Evolutionary conservation across 2,329 filamentous ascomycete species (phyloP), one percentile per base, ranked within the genome.

Genomic region (Xylariaceae sp.): DNA sequence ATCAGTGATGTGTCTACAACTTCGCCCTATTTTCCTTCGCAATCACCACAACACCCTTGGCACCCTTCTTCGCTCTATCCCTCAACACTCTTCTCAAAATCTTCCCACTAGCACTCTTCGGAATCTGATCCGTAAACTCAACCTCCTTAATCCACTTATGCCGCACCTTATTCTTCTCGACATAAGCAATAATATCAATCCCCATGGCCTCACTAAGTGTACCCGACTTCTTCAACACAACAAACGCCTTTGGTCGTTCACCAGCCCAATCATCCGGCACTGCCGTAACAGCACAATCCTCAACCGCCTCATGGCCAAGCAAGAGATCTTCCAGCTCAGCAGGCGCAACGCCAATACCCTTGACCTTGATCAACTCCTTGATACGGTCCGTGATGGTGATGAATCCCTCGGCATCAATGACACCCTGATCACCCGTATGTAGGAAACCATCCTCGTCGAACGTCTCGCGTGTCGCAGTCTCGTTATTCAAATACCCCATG

Each of bases 331-430:
- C 82, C 0, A 86, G 69, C 60, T 86, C 83, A 0, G 82, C 82
- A 0, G 83, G 82, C 6, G 82, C 78, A 7, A 84, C 78, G 5
- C 75, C 76, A 33, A 83, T 77, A 0, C 82, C 82, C 54, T 85
- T 84, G 10, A 85, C 81, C 61, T 86, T 86, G 65, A 85, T 82
- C 72, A 85, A 78, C 64, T 86, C 82, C 67, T 86, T 87, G 62
- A 86, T 80, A 0, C 82, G 73, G 58, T 86, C 82, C 1, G 74
- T 72, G 48, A 83, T 81, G 27, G 75, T 74, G 10, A 86, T 68
- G 54, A 82, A 71, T 0, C 78, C 81, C 50, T 82, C 74, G 0
- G 65, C 60, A 45, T 82, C 77, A 12, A 85, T 75, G 6, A 68
- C 62, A 2, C 81, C 83, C 39, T 78, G 72, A 47, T 83, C 79